These are phyloP conservation scores for Haplographium delicatum DNA, from an alignment of 495 filamentous ascomycete genomes.

Conservation along the genomic window DNA sequence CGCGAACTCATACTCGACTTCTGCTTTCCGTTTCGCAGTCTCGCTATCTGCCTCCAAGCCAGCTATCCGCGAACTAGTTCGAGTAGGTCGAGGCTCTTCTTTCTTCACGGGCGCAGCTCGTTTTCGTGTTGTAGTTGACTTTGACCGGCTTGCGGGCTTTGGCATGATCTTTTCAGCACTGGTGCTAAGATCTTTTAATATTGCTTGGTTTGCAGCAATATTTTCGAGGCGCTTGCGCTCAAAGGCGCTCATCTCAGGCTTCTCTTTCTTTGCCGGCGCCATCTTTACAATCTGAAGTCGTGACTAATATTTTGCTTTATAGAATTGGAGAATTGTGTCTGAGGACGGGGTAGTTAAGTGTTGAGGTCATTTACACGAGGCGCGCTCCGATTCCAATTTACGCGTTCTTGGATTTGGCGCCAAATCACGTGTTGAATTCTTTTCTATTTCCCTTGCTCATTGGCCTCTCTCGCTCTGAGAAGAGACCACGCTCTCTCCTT, in stretches of 20 bases:
- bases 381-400: background rate
- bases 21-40: slow-evolving; percentile 72
- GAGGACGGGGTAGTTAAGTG: background rate
- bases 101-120: slow-evolving; percentile 27
- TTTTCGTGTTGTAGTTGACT: slow-evolving; percentile 24
- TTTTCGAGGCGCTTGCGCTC: slow-evolving; percentile 50
- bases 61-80: slow-evolving; percentile 47
- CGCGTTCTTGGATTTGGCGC: too few relatives aligned
- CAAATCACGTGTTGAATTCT: too few relatives aligned
- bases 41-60: slow-evolving; percentile 51
- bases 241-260: slow-evolving; percentile 43
- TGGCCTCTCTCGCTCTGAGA: too few relatives aligned
- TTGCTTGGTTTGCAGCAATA: slow-evolving; percentile 47
- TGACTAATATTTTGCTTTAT: background rate
- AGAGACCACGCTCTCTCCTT: too few relatives aligned
- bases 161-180: slow-evolving; percentile 34
- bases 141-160: slow-evolving; percentile 29
- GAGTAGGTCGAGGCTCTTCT: slow-evolving; percentile 33
- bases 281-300: background rate
- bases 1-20: slow-evolving; percentile 60
- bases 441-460: too few relatives aligned
- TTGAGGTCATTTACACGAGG: slow-evolving; percentile 1
- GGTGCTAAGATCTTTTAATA: slow-evolving; percentile 39
- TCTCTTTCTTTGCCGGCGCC: slow-evolving; percentile 29
- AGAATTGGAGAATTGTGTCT: background rate